Evolutionary conservation across 179 eudicot genomes (phyloP).

Genomic region (Amaranthus tricolor): DNA sequence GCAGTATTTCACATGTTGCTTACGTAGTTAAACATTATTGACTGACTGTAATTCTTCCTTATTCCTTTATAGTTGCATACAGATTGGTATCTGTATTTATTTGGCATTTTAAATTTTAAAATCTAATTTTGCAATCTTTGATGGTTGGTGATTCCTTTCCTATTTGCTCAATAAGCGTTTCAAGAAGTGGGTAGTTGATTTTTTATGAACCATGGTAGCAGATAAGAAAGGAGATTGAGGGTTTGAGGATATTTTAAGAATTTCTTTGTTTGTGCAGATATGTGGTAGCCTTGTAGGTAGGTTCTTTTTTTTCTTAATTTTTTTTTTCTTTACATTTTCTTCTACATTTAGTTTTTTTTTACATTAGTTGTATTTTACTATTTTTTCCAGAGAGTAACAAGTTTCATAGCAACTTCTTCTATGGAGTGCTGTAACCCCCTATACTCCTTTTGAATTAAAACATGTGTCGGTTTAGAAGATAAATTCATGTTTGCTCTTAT

Average conservation of each 20-base stretch:
- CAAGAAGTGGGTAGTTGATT: not conserved
- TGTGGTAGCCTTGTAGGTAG: too few species aligned
- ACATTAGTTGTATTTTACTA: not conserved
- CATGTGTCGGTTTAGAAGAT: too few species aligned
- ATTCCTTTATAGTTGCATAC: not conserved
- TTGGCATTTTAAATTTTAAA: not conserved
- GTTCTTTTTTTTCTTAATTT: too few species aligned
- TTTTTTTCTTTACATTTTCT: too few species aligned
- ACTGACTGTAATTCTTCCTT: not conserved
- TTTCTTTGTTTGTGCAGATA: not conserved
- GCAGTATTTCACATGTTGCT: not conserved
- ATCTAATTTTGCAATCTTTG: not conserved
- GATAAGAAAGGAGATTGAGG: not conserved
- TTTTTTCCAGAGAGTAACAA: not conserved
- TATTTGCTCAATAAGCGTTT: not conserved
- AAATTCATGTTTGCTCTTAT: not conserved
- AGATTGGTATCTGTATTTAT: not conserved
- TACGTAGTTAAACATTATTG: not conserved
- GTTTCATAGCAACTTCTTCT: not conserved
- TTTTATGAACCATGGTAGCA: not conserved
- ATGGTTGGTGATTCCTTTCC: not conserved
- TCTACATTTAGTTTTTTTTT: not conserved
- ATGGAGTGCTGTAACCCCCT: not conserved
- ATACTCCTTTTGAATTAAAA: not conserved
- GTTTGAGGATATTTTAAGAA: not conserved